Evolutionary conservation across 352 stramenopile species (phyloP), one percentile per base, ranked within the genome.

Genomic region (Thalassiosira ordinaria): DNA sequence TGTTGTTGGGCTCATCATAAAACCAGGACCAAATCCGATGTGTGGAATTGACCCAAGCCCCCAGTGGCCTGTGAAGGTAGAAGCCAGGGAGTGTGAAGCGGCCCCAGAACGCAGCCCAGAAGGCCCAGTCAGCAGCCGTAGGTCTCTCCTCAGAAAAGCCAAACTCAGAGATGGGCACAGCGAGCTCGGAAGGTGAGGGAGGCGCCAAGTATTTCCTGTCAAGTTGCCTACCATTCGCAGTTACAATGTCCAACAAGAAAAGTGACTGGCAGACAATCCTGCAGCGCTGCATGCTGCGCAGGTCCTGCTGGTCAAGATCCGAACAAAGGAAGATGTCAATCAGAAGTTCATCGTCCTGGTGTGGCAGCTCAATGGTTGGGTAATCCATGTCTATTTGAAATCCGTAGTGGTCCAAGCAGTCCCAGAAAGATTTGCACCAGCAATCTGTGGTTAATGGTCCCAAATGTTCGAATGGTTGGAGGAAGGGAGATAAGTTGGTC

Each of bases 381-480:
- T 78, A 77, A 27, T 68, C 52, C 18, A 77, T 20, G n/a, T 35
- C 18, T 1, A 77, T 3, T 2, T 52, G 24, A 18, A 69, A 46
- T 1, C 22, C 18, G 29, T 39, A 68, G 7, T 56, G 18, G n/a
- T 53, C 44, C 1, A 67, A 3, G 0, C 24, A 16, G 20, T 69
- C 47, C 68, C 68, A 77, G 16, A 77, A 52, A n/a, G 44, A 68
- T 16, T 35, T 27, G 18, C 22, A 39, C 68, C 68, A 77, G 27
- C 39, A 77, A 2, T 31, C 14, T 11, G 55, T 77, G 0, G 57
- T 53, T 5, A 61, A 9, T 22, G 26, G 16, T 6, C 56, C 57
- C 16, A 44, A 47, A 27, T 20, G 27, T 8, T 33, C 2, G 35
- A 22, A 53, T 9, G 33, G 18, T 27, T 11, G 27, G n/a, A 11